These are phyloP conservation scores for Tetrapisispora taiwanensis DNA, from an alignment of 805 yeast genomes.

Conservation along the genomic window DNA sequence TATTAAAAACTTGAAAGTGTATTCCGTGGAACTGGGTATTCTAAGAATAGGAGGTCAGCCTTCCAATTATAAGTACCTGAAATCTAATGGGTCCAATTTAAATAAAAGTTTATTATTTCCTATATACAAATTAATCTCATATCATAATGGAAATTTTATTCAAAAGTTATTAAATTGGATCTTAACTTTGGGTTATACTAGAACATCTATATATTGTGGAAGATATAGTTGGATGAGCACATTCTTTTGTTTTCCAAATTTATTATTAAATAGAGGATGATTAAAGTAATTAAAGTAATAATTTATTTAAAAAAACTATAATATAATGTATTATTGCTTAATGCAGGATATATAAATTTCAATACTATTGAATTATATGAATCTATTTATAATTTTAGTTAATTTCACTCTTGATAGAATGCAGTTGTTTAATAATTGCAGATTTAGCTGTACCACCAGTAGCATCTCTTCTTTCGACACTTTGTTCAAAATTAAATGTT, in stretches of 20 bases:
- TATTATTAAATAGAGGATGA: not conserved
- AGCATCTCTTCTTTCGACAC: constrained; percentile 94
- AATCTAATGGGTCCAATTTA: constrained; percentile 18
- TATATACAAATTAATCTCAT: constrained; percentile 19
- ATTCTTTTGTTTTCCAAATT: not conserved
- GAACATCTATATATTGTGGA: constrained; percentile 14
- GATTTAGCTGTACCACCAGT: constrained; percentile 94
- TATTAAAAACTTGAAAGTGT: constrained; percentile 9
- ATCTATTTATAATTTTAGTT: not conserved
- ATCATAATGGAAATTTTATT: constrained; percentile 14
- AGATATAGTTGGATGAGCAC: constrained; percentile 12
- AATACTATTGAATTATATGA: not conserved
- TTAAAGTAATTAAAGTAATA: too few relatives aligned
- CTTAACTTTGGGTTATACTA: constrained; percentile 10
- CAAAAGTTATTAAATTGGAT: constrained; percentile 8
- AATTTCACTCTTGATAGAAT: not conserved
- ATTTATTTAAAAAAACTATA: too few relatives aligned
- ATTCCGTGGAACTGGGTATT: constrained; percentile 22
- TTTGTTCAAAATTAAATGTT: constrained; percentile 84
- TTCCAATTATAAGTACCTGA: constrained; percentile 25
- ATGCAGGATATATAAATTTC: too few relatives aligned
- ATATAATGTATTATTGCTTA: not conserved
- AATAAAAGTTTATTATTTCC: constrained; percentile 18
- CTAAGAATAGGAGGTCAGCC: constrained; percentile 25
- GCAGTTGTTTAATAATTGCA: constrained; percentile 74